phyloP scores from a whole-genome alignment of 331 rosid genomes.

The Erythrophleum ivorense region DNA sequence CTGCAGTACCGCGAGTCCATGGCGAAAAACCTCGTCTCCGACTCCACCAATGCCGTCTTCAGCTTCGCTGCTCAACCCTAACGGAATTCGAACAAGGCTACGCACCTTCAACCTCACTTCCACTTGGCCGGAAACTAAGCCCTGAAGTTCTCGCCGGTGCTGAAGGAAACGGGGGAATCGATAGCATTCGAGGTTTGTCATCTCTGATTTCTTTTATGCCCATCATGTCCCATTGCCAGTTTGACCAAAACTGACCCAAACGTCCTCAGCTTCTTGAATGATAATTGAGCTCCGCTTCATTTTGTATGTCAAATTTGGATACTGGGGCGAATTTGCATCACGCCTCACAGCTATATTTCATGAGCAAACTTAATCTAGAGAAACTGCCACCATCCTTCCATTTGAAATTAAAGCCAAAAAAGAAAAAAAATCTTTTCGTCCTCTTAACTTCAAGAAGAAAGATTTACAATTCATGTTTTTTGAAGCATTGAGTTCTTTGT shows the following conservation, averaged over 20 bases:
- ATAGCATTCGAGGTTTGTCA: not conserved
- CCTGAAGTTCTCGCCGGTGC: not conserved
- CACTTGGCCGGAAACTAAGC: not conserved
- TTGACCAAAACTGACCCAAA: not conserved
- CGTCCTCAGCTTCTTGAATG: not conserved
- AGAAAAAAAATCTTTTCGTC: too few relatives aligned
- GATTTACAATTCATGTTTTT: not conserved
- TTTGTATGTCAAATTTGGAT: not conserved
- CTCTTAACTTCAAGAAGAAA: not conserved
- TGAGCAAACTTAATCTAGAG: not conserved
- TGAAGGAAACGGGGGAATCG: not conserved
- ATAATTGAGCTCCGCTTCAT: not conserved
- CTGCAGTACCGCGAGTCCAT: not conserved
- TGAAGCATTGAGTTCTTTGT: not conserved
- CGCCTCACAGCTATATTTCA: not conserved
- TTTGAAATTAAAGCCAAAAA: not conserved
- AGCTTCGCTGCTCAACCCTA: not conserved
- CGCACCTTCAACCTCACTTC: not conserved
- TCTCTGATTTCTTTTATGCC: not conserved
- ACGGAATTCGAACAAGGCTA: not conserved
- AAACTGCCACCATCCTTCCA: not conserved
- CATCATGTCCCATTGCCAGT: not conserved
- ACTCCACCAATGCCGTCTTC: not conserved
- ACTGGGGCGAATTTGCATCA: slow-evolving; percentile 1
- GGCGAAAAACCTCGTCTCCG: not conserved